Percentiles rank a stretch among this genome's conserved stretches.
phyloP scores from a whole-genome alignment of 371 early-diverging fungal species.

The Circinella umbellata region DNA sequence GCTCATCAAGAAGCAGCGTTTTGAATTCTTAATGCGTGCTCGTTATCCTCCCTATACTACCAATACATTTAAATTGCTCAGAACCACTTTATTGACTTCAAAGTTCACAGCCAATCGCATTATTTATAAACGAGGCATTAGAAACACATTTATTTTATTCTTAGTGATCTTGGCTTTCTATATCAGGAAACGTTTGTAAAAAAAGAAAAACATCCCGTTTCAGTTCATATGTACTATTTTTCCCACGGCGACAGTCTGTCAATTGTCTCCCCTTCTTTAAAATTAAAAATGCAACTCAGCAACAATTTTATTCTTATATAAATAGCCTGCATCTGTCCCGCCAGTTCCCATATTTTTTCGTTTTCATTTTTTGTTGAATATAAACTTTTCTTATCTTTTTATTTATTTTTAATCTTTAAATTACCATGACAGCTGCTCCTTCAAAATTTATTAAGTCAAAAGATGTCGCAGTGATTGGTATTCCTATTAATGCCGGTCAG shows the following conservation, averaged over 20 bases:
- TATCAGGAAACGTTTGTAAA: conserved; percentile 11
- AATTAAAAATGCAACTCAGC: background rate
- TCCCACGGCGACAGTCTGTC: conserved; percentile 5
- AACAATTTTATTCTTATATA: background rate
- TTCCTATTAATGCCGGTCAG: conserved; percentile 85
- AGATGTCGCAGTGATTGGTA: conserved; percentile 42
- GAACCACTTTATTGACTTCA: conserved; percentile 39
- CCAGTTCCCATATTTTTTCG: background rate
- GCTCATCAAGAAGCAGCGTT: conserved; percentile 53
- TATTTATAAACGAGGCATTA: conserved; percentile 21
- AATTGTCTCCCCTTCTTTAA: background rate
- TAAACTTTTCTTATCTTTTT: background rate
- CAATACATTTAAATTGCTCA: conserved; percentile 36
- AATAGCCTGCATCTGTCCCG: background rate
- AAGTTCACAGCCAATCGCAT: conserved; percentile 37
- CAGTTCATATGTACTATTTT: background rate
- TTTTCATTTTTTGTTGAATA: too few species aligned
- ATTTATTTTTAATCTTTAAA: background rate
- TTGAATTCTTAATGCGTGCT: conserved; percentile 41
- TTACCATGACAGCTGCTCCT: background rate
- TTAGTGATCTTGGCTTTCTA: conserved; percentile 15
- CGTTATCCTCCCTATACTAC: conserved; percentile 70
- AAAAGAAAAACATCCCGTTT: background rate
- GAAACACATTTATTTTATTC: conserved; percentile 9
- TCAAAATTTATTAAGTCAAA: conserved; percentile 35